Conservation (phyloP, 345 rosid genomes). For the Isatis tinctoria region DNA sequence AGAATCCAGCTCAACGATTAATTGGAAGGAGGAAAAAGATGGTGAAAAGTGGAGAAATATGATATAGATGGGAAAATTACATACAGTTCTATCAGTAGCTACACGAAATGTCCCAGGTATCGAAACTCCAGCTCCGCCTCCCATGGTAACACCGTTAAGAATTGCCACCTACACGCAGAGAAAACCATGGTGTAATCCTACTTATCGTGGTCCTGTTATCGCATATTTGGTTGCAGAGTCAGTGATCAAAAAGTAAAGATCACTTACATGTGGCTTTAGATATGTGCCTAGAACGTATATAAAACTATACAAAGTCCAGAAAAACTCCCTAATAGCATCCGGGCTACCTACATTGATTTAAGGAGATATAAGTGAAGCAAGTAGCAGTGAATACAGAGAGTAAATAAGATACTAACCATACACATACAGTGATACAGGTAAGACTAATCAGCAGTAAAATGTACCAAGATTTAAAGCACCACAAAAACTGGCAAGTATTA, state of each 20-base stretch:
- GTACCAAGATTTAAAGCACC: neutral
- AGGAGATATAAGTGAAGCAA: neutral
- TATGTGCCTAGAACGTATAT: slow-evolving; percentile 41
- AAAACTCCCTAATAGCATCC: slow-evolving; percentile 42
- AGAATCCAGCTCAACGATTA: slow-evolving; percentile 5
- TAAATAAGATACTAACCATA: neutral
- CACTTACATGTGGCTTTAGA: slow-evolving; percentile 47
- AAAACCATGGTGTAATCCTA: slow-evolving; percentile 9
- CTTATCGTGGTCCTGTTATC: neutral
- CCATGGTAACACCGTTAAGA: slow-evolving; percentile 90
- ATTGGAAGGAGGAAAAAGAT: neutral
- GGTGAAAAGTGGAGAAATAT: neutral
- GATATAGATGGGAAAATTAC: neutral
- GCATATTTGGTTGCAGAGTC: neutral
- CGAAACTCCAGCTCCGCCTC: slow-evolving; percentile 94
- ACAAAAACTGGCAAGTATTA: neutral
- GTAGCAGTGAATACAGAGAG: neutral
- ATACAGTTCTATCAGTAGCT: slow-evolving; percentile 83
- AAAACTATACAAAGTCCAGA: slow-evolving; percentile 38
- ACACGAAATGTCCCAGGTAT: slow-evolving; percentile 84
- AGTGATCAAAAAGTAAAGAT: neutral
- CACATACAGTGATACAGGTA: neutral
- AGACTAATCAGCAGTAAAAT: neutral
- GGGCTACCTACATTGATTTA: slow-evolving; percentile 30
- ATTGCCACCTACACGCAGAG: slow-evolving; percentile 59